These are phyloP conservation scores for Paraphoma sp. DNA, from an alignment of 2,329 filamentous ascomycete genomes.

Conservation along the genomic window DNA sequence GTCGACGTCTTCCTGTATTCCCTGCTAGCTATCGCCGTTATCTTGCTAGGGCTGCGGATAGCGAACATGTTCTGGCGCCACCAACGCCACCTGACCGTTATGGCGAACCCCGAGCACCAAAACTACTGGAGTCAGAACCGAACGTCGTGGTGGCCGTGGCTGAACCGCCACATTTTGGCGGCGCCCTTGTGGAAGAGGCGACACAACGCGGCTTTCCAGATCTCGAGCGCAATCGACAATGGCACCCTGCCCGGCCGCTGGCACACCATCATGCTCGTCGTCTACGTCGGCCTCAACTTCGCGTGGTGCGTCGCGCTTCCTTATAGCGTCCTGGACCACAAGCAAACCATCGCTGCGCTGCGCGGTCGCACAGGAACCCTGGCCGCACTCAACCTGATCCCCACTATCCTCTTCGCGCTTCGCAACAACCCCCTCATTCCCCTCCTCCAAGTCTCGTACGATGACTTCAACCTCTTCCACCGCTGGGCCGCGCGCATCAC, in stretches of 20 bases:
- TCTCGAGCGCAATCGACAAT: constrained; percentile 71
- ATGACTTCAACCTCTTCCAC: constrained; percentile 92
- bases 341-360: constrained; percentile 76
- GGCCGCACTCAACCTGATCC: constrained; percentile 88
- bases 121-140: constrained; percentile 56
- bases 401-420: constrained; percentile 84
- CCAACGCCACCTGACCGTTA: constrained; percentile 54
- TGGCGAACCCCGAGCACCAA: constrained; percentile 50
- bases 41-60: constrained; percentile 52
- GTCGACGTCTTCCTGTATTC: constrained; percentile 53
- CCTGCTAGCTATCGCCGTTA: constrained; percentile 37
- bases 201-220: constrained; percentile 76
- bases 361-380: constrained; percentile 86
- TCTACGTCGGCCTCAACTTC: constrained; percentile 76
- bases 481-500: constrained; percentile 82
- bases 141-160: constrained; percentile 59
- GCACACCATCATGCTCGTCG: constrained; percentile 71
- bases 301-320: constrained; percentile 76
- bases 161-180: constrained; percentile 70
- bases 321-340: constrained; percentile 57
- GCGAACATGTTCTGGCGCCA: constrained; percentile 52
- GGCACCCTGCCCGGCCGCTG: constrained; percentile 82
- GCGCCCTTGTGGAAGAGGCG: constrained; percentile 76
- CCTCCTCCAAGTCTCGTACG: constrained; percentile 86
- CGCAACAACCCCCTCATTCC: constrained; percentile 92